Evolutionary conservation across 1,139 yeast genomes (phyloP), one percentile per base, ranked within the genome.

Genomic region (Yamadazyma diospyri): DNA sequence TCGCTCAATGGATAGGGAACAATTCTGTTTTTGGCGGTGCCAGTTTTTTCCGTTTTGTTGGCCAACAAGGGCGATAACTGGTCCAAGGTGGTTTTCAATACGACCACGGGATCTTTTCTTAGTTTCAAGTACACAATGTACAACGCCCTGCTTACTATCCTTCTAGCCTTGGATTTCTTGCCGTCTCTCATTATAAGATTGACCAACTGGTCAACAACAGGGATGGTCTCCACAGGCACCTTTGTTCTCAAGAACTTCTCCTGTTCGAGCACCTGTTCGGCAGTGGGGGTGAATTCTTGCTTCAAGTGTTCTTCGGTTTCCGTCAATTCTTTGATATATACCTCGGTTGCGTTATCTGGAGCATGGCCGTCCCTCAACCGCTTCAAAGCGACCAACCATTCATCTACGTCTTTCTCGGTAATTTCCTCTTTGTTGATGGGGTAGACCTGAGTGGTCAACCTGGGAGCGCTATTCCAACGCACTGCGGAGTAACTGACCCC

Each of bases 171-270:
- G 34, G 87, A 77, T 57, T 89, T 92, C 57, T 81, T 80, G 32
- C 99, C 99, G 52, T 86, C 81, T 53, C 87, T 78, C 98, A 94
- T 94, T 39, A 92, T 79, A 62, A 88, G 72, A 55, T 89, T 87
- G 36, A 86, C 80, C 48, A 92, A 75, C 46, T 84, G 84, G 34
- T 81, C 79, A 34, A 92, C 71, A 20, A 81, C 75, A 11, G 85
- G 82, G 46, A 89, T 95, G 22, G 66, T 61, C 46, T 71, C 66
- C 16, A 67, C 55, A 12, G 96, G 95, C 22, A 86, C 62, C 14
- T 77, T 72, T 38, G 68, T 62, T 27, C 61, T 68, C 36, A 71
- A 64, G 37, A 81, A 62, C 9, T 52, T 57, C 36, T 69, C 75
- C 29, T 69, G 69, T 53, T 83, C 76, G 8, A 59, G 69, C 19